Evolutionary conservation across 2,329 filamentous ascomycete genomes (phyloP).

Genomic region (Macrophomina pseudophaseolina): DNA sequence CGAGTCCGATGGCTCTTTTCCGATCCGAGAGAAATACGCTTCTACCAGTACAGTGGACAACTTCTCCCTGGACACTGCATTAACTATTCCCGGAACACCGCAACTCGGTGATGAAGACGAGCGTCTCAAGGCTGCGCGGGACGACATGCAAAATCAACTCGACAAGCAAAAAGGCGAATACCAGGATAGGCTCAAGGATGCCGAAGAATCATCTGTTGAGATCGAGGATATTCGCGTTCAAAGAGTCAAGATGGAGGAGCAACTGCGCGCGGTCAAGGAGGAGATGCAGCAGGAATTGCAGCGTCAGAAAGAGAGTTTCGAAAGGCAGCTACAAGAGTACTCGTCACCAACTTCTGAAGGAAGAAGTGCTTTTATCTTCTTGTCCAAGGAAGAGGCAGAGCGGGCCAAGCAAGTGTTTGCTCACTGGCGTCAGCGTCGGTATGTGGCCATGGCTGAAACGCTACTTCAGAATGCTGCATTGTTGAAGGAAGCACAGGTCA

Average conservation of each 20-base stretch:
- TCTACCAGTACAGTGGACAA: conserved; percentile 95
- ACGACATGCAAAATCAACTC: conserved; percentile 82
- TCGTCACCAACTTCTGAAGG: conserved; percentile 54
- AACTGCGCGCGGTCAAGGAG: conserved; percentile 75
- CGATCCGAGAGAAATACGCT: conserved; percentile 90
- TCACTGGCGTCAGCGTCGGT: conserved; percentile 83
- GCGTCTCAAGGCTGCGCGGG: conserved; percentile 72
- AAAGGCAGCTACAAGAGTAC: conserved; percentile 72
- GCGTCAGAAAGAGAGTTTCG: conserved; percentile 81
- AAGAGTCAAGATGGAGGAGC: conserved; percentile 84
- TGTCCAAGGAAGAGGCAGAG: conserved; percentile 71
- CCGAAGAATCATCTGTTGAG: conserved; percentile 76
- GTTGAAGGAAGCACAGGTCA: conserved; percentile 94
- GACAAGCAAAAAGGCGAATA: conserved; percentile 86
- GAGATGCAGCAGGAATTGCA: conserved; percentile 88
- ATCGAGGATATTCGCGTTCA: conserved; percentile 83
- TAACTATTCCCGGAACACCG: conserved; percentile 94
- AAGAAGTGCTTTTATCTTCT: conserved; percentile 46
- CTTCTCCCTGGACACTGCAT: conserved; percentile 89
- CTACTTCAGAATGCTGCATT: conserved; percentile 86
- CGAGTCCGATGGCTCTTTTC: conserved; percentile 87
- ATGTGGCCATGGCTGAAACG: conserved; percentile 91
- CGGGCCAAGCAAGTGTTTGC: conserved; percentile 69
- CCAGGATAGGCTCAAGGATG: conserved; percentile 74
- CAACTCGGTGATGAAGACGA: conserved; percentile 80